A percentile compares a stretch with the other conserved stretches of the same genome.
Evolutionary conservation across 306 rosid genomes (phyloP).

Genomic region (Begonia peltatifolia): DNA sequence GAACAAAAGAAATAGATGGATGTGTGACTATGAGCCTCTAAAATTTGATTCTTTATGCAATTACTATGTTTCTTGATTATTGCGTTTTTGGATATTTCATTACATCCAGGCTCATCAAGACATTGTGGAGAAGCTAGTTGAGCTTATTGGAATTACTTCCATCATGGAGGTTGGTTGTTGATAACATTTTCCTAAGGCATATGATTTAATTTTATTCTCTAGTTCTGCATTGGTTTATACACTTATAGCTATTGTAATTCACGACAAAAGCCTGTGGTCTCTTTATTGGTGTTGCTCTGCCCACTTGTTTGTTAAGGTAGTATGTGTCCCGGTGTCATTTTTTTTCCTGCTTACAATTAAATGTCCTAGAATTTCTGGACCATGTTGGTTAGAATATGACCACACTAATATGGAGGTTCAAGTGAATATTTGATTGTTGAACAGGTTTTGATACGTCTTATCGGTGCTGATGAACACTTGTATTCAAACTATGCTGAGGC

Average conservation of each 20-base stretch:
- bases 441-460: conserved; percentile 87
- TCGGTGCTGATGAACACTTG: conserved; percentile 97
- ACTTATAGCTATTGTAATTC: not conserved
- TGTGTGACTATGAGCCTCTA: no score
- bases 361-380: no score
- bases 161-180: conserved; percentile 85
- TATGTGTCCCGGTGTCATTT: no score
- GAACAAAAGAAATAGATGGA: no score
- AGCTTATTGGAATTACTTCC: conserved; percentile 95
- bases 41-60: no score
- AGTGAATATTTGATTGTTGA: conserved; percentile 9
- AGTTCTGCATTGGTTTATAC: conserved; percentile 4
- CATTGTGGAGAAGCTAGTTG: conserved; percentile 77
- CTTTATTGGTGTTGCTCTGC: no score
- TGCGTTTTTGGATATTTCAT: not conserved
- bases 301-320: no score
- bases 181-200: conserved; percentile 13
- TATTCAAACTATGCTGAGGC: conserved; percentile 63
- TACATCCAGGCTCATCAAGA: conserved; percentile 64
- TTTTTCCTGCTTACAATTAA: no score
- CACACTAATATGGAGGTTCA: conserved; percentile 4
- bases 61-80: no score
- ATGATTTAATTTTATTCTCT: conserved; percentile 10
- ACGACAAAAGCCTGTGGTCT: no score
- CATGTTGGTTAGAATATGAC: not conserved